Evolutionary conservation across 2,329 filamentous ascomycete genomes (phyloP), one percentile per base, ranked within the genome.

Genomic region (Colletotrichum costaricense): DNA sequence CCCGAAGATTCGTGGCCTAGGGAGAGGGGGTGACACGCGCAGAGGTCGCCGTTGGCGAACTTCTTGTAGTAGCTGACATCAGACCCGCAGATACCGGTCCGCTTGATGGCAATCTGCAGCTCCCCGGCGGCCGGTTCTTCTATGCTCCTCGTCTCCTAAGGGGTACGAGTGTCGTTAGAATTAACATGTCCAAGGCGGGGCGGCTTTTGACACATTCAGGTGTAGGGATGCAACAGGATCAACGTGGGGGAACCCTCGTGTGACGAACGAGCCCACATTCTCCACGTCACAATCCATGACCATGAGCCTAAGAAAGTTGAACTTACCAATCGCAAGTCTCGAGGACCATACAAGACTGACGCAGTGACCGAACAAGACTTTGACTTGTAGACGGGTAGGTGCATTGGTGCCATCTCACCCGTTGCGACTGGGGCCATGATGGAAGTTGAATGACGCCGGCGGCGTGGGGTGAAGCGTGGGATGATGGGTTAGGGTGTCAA

Each of bases 31-130:
- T 88, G 87, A 75, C 89, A 91, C 59, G 90, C 91, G 77, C 91
- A 91, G 63, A 93, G 87, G 80, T 93, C 91, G 58, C 92, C 92
- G 78, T 93, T 93, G 81, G 91, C 90, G 78, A 93, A 93, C 78
- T 93, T 92, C 80, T 90, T 92, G 84, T 92, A 93, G 81, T 93
- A 93, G 66, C 90, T 90, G 67, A 93, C 88, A 81, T 93, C 92
- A 8, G 91, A 93, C 69, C 92, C 92, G 80, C 92, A 93, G 77
- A 93, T 91, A 49, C 92, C 91, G 28, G 92, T 93, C 7, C 89
- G 87, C 77, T 88, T 89, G 80, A 93, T 86, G 76, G 89, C 86
- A 77, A 93, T 87, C 81, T 93, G 92, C 68, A 93, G 85, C 78
- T 93, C 91, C 67, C 86, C 87, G 30, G 78, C 75, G 28, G 78